A percentile compares a stretch with the other conserved stretches of the same genome.
Conservation (phyloP, 2,329 filamentous ascomycete species). For the Stachybotrys echinatus region DNA sequence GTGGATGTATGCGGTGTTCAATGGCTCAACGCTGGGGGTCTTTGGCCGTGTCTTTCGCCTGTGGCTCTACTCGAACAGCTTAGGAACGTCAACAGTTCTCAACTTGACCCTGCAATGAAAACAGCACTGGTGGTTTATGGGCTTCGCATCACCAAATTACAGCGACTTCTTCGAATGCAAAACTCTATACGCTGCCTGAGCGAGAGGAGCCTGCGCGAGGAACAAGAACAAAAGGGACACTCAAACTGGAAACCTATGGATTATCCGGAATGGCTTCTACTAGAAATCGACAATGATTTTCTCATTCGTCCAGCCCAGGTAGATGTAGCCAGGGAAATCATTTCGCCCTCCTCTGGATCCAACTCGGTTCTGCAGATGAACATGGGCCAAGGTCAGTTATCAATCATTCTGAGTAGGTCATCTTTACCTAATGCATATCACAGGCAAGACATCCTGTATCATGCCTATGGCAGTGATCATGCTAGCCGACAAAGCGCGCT, state of each 20-base stretch:
- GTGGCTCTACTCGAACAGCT: slow-evolving; percentile 42
- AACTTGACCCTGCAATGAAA: slow-evolving; percentile 29
- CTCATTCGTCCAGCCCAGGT: slow-evolving; percentile 56
- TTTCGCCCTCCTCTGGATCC: slow-evolving; percentile 38
- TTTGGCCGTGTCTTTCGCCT: slow-evolving; percentile 41
- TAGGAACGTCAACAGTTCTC: slow-evolving; percentile 11
- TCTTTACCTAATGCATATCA: neutral
- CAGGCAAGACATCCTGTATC: slow-evolving; percentile 52
- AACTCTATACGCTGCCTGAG: slow-evolving; percentile 18
- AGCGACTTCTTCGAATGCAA: slow-evolving; percentile 38
- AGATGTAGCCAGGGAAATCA: slow-evolving; percentile 55
- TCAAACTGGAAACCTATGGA: slow-evolving; percentile 47
- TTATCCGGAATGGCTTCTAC: slow-evolving; percentile 56
- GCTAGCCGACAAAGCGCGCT: slow-evolving; percentile 34
- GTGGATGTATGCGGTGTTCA: neutral
- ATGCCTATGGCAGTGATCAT: slow-evolving; percentile 44
- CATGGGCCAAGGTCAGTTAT: slow-evolving; percentile 51
- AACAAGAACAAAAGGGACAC: slow-evolving; percentile 45
- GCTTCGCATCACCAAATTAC: slow-evolving; percentile 34
- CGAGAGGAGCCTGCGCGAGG: slow-evolving; percentile 28
- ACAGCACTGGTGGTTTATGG: slow-evolving; percentile 37
- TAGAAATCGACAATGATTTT: slow-evolving; percentile 61
- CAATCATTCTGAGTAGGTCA: neutral
- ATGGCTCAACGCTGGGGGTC: slow-evolving; percentile 35
- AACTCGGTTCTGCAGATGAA: slow-evolving; percentile 62